A percentile compares a stretch with the other conserved stretches of the same genome.
phyloP scores from a whole-genome alignment of 148 eudicot genomes.

The Cornus kousa region DNA sequence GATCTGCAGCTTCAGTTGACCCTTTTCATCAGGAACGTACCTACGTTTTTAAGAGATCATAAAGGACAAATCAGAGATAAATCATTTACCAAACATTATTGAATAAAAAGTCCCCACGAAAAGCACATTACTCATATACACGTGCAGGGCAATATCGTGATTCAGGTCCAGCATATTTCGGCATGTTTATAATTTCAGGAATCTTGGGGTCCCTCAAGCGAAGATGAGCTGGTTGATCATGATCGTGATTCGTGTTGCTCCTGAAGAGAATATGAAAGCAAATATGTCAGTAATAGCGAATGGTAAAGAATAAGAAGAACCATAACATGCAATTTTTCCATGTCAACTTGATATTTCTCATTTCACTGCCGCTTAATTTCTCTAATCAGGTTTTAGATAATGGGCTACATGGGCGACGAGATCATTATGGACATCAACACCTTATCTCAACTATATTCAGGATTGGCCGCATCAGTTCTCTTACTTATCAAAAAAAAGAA shows the following conservation, averaged over 20 bases:
- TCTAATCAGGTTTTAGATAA: not conserved
- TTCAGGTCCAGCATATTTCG: constrained; percentile 84
- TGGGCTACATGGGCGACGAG: not conserved
- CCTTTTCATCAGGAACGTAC: constrained; percentile 64
- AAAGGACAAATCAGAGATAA: constrained; percentile 5
- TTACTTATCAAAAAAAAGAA: not conserved
- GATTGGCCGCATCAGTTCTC: not conserved
- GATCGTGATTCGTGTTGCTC: constrained; percentile 98
- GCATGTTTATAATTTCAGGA: constrained; percentile 65
- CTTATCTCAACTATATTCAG: too few species aligned
- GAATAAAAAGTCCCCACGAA: not conserved
- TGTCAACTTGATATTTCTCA: not conserved
- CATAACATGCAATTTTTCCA: not conserved
- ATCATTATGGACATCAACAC: not conserved
- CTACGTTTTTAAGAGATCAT: constrained; percentile 31
- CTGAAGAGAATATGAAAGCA: constrained; percentile 28
- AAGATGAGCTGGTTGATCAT: constrained; percentile 97
- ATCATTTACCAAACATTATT: not conserved
- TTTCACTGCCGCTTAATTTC: not conserved
- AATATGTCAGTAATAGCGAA: not conserved
- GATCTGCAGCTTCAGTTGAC: constrained; percentile 77
- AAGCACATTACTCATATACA: constrained; percentile 76
- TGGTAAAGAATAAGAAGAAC: not conserved
- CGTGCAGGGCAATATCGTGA: constrained; percentile 96
- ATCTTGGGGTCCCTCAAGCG: constrained; percentile 65